Percentiles rank a stretch among this genome's conserved stretches.
Evolutionary conservation across 2,329 filamentous ascomycete species (phyloP).

Genomic region (Epichloe sibirici): DNA sequence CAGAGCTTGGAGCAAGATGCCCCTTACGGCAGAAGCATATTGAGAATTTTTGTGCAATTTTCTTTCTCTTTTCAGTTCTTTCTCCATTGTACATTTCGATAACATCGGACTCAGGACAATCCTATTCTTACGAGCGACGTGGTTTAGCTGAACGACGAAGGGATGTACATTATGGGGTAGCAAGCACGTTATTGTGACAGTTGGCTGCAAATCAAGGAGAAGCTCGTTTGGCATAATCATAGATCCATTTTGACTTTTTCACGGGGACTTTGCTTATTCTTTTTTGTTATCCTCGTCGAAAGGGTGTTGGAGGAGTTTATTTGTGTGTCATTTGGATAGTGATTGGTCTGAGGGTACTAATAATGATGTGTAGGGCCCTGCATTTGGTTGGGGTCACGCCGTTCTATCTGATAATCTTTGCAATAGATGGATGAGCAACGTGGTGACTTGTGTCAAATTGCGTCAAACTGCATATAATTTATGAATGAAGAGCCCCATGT

Average conservation of each 20-base stretch:
- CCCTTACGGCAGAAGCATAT: not conserved
- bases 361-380: too few relatives aligned
- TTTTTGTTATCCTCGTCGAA: too few relatives aligned
- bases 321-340: too few relatives aligned
- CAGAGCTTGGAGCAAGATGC: not conserved
- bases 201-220: not conserved
- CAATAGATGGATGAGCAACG: too few relatives aligned
- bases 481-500: too few relatives aligned
- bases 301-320: too few relatives aligned
- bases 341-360: too few relatives aligned
- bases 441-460: too few relatives aligned
- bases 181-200: not conserved
- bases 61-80: not conserved
- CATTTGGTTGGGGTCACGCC: too few relatives aligned
- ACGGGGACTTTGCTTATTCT: not conserved
- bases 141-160: not conserved
- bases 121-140: not conserved
- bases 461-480: too few relatives aligned
- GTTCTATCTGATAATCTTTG: too few relatives aligned
- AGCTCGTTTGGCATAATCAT: not conserved
- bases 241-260: not conserved
- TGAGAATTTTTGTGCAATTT: not conserved
- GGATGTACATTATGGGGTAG: not conserved
- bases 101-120: not conserved
- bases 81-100: not conserved